These are phyloP conservation scores for Microbotryomycetes sp. DNA, from an alignment of 1,284 basidiomycete genomes.

Conservation along the genomic window DNA sequence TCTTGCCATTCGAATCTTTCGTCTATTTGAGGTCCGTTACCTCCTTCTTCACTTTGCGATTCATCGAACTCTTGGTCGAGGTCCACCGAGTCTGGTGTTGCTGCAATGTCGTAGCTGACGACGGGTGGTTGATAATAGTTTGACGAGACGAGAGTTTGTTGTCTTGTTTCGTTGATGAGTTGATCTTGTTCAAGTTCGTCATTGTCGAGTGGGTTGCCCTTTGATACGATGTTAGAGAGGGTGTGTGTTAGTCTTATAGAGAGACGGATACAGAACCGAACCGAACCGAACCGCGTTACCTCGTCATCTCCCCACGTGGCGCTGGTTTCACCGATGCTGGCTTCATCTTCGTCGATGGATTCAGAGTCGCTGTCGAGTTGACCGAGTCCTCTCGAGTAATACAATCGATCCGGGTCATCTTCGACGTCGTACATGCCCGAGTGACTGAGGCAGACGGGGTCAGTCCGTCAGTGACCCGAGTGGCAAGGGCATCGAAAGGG, in stretches of 20 bases:
- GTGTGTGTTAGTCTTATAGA: background rate
- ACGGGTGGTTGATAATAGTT: conserved; percentile 23
- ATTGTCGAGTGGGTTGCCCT: conserved; percentile 9
- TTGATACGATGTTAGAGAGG: conserved; percentile 2
- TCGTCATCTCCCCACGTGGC: conserved; percentile 18
- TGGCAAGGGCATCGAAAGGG: background rate
- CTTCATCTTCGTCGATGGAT: conserved; percentile 54
- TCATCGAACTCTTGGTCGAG: conserved; percentile 3
- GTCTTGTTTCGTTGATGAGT: conserved; percentile 8
- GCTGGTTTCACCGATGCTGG: conserved; percentile 9
- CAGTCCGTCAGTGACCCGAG: too few species aligned
- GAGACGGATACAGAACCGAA: background rate
- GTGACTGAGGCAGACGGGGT: conserved; percentile 1
- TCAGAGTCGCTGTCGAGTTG: conserved; percentile 64
- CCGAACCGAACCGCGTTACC: too few species aligned
- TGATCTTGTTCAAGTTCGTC: conserved; percentile 20
- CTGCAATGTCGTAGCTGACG: conserved; percentile 25
- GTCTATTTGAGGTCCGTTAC: conserved; percentile 21
- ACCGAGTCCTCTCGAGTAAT: conserved; percentile 60
- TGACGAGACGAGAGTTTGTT: background rate
- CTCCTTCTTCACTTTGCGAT: conserved; percentile 24
- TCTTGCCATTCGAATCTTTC: conserved; percentile 87
- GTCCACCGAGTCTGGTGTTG: conserved; percentile 11
- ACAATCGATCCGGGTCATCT: conserved; percentile 36
- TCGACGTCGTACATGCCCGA: conserved; percentile 31